Percentiles rank a stretch among this genome's conserved stretches.
Conservation (phyloP, 108 stramenopile genomes). For the Skeletonema costatum region DNA sequence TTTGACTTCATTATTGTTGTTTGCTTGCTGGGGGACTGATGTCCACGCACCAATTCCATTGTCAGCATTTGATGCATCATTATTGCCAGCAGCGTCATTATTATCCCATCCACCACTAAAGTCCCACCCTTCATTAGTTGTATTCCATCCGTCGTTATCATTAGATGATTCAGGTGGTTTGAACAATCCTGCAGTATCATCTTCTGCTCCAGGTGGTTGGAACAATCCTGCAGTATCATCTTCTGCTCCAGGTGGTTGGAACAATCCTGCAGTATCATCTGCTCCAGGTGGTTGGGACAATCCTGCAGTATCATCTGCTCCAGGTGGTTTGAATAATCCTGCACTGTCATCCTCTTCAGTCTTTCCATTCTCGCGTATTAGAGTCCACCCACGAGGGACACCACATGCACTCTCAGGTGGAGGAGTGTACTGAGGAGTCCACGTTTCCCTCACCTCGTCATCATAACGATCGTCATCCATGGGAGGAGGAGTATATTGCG, state of each 20-base stretch:
- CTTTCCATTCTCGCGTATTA: not conserved
- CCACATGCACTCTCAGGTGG: conserved; percentile 42
- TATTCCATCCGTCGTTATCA: conserved; percentile 18
- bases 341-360: not conserved
- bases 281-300: not conserved
- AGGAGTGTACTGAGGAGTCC: conserved; percentile 53
- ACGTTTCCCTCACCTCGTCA: conserved; percentile 8
- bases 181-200: not conserved
- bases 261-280: conserved; percentile 21
- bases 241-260: conserved; percentile 10
- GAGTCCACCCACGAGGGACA: conserved; percentile 16
- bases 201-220: conserved; percentile 1
- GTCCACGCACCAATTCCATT: conserved; percentile 29
- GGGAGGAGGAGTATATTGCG: conserved; percentile 28
- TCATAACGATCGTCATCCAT: conserved; percentile 1
- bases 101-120: conserved; percentile 23
- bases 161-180: not conserved
- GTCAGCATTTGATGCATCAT: conserved; percentile 14
- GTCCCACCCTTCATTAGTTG: conserved; percentile 33
- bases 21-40: conserved; percentile 7
- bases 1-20: conserved; percentile 6
- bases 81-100: conserved; percentile 15
- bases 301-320: not conserved
- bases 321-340: conserved; percentile 27
- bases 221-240: not conserved